A percentile compares a stretch with the other conserved stretches of the same genome.
phyloP scores from a whole-genome alignment of 345 rosid genomes.

The Citrus cavaleriei region DNA sequence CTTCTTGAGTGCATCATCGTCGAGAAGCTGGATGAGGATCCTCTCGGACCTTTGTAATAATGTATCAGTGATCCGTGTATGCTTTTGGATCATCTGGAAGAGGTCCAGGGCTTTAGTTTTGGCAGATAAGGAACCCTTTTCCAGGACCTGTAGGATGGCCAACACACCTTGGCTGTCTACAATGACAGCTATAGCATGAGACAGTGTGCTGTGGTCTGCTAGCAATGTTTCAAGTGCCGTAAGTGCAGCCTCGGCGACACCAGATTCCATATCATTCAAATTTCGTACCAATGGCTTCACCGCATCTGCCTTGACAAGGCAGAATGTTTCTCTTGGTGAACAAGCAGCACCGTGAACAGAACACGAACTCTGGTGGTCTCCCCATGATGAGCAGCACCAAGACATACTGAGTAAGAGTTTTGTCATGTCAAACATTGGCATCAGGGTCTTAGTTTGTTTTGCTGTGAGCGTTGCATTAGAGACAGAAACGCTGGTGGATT shows the following conservation, averaged over 20 bases:
- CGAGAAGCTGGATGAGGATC: constrained; percentile 46
- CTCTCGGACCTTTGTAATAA: constrained; percentile 34
- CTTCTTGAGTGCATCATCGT: constrained; percentile 35
- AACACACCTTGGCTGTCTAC: constrained; percentile 36
- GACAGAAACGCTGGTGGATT: constrained; percentile 26
- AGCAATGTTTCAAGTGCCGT: constrained; percentile 50
- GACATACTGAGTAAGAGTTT: constrained; percentile 27
- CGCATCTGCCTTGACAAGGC: constrained; percentile 53
- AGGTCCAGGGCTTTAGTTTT: constrained; percentile 47
- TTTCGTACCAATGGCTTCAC: constrained; percentile 41
- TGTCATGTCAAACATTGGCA: constrained; percentile 11
- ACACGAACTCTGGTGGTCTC: constrained; percentile 20
- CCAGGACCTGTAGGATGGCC: constrained; percentile 42
- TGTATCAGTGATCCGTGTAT: constrained; percentile 16
- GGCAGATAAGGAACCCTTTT: constrained; percentile 42
- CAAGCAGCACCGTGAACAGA: constrained; percentile 48
- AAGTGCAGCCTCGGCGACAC: constrained; percentile 48
- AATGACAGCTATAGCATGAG: constrained; percentile 41
- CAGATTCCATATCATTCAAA: constrained; percentile 36
- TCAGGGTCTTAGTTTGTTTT: constrained; percentile 6
- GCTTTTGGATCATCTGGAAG: constrained; percentile 36
- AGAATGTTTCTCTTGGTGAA: constrained; percentile 40
- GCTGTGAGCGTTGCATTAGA: constrained; percentile 8
- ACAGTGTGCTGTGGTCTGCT: constrained; percentile 25
- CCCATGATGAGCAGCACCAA: constrained; percentile 38